A percentile compares a stretch with the other conserved stretches of the same genome.
Evolutionary conservation across 148 eudicot genomes (phyloP).

Genomic region (Silene uniflora): DNA sequence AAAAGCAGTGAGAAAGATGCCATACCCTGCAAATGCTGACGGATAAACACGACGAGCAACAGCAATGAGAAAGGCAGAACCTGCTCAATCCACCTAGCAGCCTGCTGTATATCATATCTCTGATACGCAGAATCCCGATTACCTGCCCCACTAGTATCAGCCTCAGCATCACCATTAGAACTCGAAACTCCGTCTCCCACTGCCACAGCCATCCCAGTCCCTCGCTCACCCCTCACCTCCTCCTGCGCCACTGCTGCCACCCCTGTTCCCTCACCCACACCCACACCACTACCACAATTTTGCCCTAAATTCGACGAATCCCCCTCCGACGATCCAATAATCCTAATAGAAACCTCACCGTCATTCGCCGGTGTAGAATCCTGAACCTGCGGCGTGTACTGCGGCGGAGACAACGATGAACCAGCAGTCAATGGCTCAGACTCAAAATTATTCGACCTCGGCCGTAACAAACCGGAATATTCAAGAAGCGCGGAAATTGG

Average conservation of each 20-base stretch:
- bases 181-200: conserved; percentile 13
- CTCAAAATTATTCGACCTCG: conserved; percentile 37
- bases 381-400: not conserved
- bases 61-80: conserved; percentile 74
- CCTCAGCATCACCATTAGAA: conserved; percentile 37
- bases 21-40: conserved; percentile 82
- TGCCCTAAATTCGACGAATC: conserved; percentile 20
- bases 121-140: conserved; percentile 60
- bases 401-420: conserved; percentile 14
- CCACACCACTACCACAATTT: conserved; percentile 11
- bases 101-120: conserved; percentile 85
- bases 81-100: conserved; percentile 83
- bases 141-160: conserved; percentile 33
- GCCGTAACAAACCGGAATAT: conserved; percentile 59
- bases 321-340: not conserved
- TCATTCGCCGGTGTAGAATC: conserved; percentile 18
- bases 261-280: conserved; percentile 18
- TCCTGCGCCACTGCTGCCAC: conserved; percentile 20
- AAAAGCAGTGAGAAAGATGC: not conserved
- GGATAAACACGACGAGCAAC: conserved; percentile 67
- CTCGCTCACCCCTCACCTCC: conserved; percentile 31
- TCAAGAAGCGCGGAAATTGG: conserved; percentile 63
- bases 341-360: not conserved
- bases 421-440: conserved; percentile 26
- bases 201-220: not conserved